Evolutionary conservation across 208 protist species (phyloP), one percentile per base, ranked within the genome.

Genomic region (Lotmaria passim): DNA sequence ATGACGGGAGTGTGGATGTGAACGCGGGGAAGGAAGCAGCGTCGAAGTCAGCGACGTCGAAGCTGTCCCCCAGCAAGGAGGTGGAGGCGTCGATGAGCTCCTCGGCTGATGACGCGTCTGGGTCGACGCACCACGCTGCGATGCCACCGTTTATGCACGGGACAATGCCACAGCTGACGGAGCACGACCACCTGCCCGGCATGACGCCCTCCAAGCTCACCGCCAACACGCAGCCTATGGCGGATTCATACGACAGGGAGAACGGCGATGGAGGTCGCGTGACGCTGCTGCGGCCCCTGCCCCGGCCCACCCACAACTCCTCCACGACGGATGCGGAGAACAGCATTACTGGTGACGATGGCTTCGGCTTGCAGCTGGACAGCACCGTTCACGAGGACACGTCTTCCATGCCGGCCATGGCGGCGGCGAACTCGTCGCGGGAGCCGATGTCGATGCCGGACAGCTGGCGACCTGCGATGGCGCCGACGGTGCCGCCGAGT

Each of bases 401-500:
- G 7, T 31, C 39, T 0, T 69, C 61, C 7, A 28, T 64, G 53
- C 48, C 46, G 21, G 31, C 38, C 6, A 39, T 50, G 17, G 36
- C 57, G 17, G 44, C 50, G 24, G 17, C 34, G 4, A 38, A 23
- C 28, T 38, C 51, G 0, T 30, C 63, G 26, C 38, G 47, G 0
- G 60, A 46, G 24, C 71, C 71, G 10, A 53, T 77, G 47, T 77
- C 71, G 41, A 61, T 69, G 63, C 62, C 63, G 48, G 48, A 71
- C 46, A 64, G 55, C 63, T 77, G 71, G 71, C 64, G 24, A 6
- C 41, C 47, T 3, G 71, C 63, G 34, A 62, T 46, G 39, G 71
- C 71, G 19, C 71, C 71, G 19, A 77, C 71, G 12, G 71, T 77
- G 48, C 71, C 71, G 24, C 71, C 71, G 33, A 77, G 71, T 30